These are phyloP conservation scores for Alternaria gansuensis DNA, from an alignment of 2,329 filamentous ascomycete species.

Conservation along the genomic window DNA sequence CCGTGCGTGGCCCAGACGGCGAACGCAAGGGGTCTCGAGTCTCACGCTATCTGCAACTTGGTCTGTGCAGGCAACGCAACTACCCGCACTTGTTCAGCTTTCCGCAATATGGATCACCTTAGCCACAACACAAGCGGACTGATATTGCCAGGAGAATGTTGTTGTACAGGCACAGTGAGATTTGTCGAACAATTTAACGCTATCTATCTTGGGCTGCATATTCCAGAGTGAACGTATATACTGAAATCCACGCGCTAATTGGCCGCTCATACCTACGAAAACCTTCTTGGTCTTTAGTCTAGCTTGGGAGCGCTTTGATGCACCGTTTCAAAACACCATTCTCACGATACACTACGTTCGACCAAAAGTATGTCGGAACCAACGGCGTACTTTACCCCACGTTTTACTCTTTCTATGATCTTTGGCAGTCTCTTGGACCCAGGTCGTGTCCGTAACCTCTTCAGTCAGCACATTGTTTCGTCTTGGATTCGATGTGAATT, in stretches of 20 bases:
- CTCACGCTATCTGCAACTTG: background rate
- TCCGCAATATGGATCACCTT: background rate
- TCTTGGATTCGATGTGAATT: background rate
- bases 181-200: too few relatives aligned
- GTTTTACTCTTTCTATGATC: background rate
- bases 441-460: background rate
- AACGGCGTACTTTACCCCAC: background rate
- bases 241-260: too few relatives aligned
- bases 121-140: background rate
- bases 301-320: too few relatives aligned
- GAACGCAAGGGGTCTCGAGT: too few relatives aligned
- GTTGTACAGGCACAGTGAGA: too few relatives aligned
- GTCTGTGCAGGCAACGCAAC: background rate
- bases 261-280: background rate
- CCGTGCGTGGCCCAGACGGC: background rate
- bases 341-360: background rate
- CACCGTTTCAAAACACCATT: background rate
- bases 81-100: background rate
- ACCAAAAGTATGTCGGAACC: background rate
- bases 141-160: background rate
- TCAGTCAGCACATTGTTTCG: background rate
- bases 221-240: too few relatives aligned
- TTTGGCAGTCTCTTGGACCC: background rate
- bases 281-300: background rate
- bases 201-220: too few relatives aligned